phyloP scores from a whole-genome alignment of 805 yeast genomes.

The Wickerhamomyces hampshirensis region DNA sequence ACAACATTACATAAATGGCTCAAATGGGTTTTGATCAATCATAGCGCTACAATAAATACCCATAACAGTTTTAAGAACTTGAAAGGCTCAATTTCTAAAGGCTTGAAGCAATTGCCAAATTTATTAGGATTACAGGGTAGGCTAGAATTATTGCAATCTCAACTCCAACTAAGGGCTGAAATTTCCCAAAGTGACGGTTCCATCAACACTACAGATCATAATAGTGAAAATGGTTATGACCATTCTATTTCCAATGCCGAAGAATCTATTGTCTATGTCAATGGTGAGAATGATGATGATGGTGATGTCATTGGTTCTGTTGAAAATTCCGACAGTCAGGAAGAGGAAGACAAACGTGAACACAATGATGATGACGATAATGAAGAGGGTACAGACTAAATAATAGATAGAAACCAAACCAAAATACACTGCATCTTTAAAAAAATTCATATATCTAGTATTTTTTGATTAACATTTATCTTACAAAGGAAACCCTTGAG shows the following conservation, averaged over 20 bases:
- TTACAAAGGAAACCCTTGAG: no score
- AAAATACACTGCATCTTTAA: background rate
- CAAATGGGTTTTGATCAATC: constrained; percentile 69
- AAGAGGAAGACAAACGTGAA: constrained; percentile 34
- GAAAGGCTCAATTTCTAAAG: constrained; percentile 51
- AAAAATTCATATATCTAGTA: background rate
- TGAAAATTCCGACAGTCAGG: constrained; percentile 22
- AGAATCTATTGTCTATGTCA: constrained; percentile 28
- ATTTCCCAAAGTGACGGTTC: constrained; percentile 30
- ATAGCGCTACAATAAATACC: constrained; percentile 41
- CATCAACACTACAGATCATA: background rate
- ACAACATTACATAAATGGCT: constrained; percentile 55
- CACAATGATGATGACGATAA: constrained; percentile 9
- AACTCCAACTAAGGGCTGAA: constrained; percentile 62
- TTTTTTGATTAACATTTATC: background rate
- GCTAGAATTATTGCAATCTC: constrained; percentile 70
- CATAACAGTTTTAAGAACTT: constrained; percentile 43
- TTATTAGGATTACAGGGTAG: constrained; percentile 83
- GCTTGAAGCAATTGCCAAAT: constrained; percentile 55
- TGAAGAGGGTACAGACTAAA: constrained; percentile 1
- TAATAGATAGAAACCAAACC: constrained; percentile 3
- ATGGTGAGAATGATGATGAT: constrained; percentile 42
- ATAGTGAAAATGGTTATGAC: constrained; percentile 22
- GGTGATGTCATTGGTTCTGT: constrained; percentile 24
- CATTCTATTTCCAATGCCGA: constrained; percentile 27